phyloP scores from a whole-genome alignment of 2,329 filamentous ascomycete genomes.

The Hirsutella rhossiliensis region DNA sequence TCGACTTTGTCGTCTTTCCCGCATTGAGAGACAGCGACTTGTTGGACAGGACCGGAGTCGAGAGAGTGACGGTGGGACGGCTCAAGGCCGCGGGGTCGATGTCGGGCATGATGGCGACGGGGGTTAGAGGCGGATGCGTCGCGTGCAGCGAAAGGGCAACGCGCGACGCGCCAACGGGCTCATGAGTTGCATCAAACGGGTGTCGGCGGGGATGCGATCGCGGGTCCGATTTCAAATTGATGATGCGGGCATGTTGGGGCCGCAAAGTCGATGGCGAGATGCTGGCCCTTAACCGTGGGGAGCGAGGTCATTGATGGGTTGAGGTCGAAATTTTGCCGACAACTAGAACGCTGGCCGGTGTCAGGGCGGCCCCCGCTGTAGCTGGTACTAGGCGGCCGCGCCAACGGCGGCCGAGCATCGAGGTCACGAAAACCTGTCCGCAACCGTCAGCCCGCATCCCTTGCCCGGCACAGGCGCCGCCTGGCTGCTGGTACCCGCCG shows the following conservation, averaged over 20 bases:
- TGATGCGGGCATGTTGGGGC: conserved; percentile 30
- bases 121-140: conserved; percentile 23
- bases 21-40: conserved; percentile 45
- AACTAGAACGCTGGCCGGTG: not conserved
- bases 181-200: conserved; percentile 31
- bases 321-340: conserved; percentile 1
- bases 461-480: too few species aligned
- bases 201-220: conserved; percentile 28
- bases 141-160: conserved; percentile 34
- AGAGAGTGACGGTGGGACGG: conserved; percentile 44
- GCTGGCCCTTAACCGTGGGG: conserved; percentile 10
- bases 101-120: conserved; percentile 43
- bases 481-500: too few species aligned
- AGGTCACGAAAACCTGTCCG: too few species aligned
- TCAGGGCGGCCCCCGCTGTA: not conserved
- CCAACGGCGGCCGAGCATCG: too few species aligned
- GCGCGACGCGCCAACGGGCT: conserved; percentile 28
- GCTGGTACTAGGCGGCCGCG: not conserved
- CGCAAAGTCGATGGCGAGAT: conserved; percentile 26
- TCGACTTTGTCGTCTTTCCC: conserved; percentile 44
- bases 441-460: too few species aligned
- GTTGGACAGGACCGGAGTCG: conserved; percentile 44
- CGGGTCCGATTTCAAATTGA: conserved; percentile 25
- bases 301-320: conserved; percentile 18
- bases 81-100: conserved; percentile 59